Percentiles rank a stretch among this genome's conserved stretches.
These are phyloP conservation scores for Hyphodiscus sp. DNA, from an alignment of 2,329 filamentous ascomycete species.

Conservation along the genomic window DNA sequence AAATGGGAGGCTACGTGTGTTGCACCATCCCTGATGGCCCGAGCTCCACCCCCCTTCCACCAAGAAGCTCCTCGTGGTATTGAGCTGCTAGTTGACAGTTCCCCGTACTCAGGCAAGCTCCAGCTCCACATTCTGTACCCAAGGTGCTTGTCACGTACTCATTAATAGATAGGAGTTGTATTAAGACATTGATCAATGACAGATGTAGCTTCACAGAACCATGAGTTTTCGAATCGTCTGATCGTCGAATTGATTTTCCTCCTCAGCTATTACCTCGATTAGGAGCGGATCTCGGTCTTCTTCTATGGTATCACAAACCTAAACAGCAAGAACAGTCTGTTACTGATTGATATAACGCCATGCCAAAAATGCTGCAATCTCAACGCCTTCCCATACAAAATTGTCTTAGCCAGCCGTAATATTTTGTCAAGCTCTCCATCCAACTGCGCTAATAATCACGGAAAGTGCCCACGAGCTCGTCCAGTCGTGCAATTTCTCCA, in stretches of 20 bases:
- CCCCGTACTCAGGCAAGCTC: too few relatives aligned
- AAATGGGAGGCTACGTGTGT: too few relatives aligned
- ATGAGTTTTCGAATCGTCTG: background rate
- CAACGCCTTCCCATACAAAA: background rate
- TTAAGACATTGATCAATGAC: background rate
- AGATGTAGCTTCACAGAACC: background rate
- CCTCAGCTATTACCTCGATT: background rate
- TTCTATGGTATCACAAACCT: conserved; percentile 12
- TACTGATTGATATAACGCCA: conserved; percentile 11
- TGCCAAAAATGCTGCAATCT: conserved; percentile 9
- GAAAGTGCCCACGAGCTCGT: conserved; percentile 77
- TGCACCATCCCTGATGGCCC: too few relatives aligned
- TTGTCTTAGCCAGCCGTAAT: background rate
- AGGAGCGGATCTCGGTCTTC: background rate
- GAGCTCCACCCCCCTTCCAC: too few relatives aligned
- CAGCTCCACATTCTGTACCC: too few relatives aligned
- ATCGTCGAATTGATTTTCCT: background rate
- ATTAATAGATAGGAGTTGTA: too few relatives aligned
- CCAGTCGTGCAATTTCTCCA: conserved; percentile 71
- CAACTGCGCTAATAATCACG: conserved; percentile 57
- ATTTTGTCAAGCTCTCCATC: background rate
- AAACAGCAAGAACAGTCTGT: background rate
- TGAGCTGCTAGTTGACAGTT: too few relatives aligned
- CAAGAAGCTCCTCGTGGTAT: too few relatives aligned
- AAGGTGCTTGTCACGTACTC: too few relatives aligned